Percentiles rank a stretch among this genome's conserved stretches.
phyloP scores from a whole-genome alignment of 78 protist genomes.

The Speleostelium caveatum region DNA sequence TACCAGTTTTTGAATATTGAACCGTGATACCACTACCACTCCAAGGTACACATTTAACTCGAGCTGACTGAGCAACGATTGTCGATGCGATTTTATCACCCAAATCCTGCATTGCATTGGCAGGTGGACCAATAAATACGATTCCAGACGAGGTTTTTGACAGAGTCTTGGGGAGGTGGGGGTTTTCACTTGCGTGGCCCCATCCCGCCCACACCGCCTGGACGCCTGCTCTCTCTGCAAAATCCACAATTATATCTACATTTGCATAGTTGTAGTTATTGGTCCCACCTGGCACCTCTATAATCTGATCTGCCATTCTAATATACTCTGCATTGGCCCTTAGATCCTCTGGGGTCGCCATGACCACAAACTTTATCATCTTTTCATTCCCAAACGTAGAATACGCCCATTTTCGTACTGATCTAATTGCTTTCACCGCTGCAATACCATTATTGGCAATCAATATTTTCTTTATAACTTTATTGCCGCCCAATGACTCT shows the following conservation, averaged over 20 bases:
- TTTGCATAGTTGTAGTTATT: conserved; percentile 98
- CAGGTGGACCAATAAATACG: conserved; percentile 93
- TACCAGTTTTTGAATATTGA: conserved; percentile 29
- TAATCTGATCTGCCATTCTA: conserved; percentile 94
- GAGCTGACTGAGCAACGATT: conserved; percentile 96
- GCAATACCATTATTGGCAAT: conserved; percentile 99
- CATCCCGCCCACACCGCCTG: conserved; percentile 99
- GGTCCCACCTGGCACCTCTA: conserved; percentile 97
- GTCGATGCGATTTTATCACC: conserved; percentile 99
- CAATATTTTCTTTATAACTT: conserved; percentile 78
- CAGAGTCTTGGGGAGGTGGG: conserved; percentile 92
- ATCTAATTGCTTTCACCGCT: conserved; percentile 97
- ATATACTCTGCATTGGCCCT: conserved; percentile 97
- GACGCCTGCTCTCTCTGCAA: conserved; percentile 83
- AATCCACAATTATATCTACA: conserved; percentile 95
- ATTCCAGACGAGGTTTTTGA: conserved; percentile 37
- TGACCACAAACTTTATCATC: conserved; percentile 90
- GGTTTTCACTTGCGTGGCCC: conserved; percentile 99
- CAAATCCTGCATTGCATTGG: conserved; percentile 85
- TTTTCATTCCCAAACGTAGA: conserved; percentile 90
- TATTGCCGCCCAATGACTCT: conserved; percentile 27
- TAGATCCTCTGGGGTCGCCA: conserved; percentile 98
- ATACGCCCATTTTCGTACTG: conserved; percentile 96
- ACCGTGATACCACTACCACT: conserved; percentile 85
- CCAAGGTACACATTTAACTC: conserved; percentile 97